Base-by-base conservation (phyloP, 495 filamentous ascomycete species). In the Clohesyomyces aquaticus region DNA sequence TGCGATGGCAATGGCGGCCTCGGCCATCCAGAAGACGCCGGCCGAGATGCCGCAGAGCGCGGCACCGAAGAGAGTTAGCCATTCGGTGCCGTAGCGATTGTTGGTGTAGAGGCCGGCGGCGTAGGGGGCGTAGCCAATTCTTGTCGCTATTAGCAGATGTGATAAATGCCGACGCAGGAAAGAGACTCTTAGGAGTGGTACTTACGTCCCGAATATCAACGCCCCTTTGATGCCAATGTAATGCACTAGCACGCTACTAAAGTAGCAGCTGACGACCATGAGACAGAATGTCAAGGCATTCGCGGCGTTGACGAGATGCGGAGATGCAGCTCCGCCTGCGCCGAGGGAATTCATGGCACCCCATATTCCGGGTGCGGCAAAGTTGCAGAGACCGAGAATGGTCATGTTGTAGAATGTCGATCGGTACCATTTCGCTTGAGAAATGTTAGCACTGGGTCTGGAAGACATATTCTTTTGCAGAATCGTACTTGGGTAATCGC, bases 281-380 rank as follows among this genome's bases (percentile, higher is more conserved):
- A 88, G 78, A n/a, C 81, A 80, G 68, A 88, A 88, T 0, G 83
- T 87, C 3, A 88, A 71, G 0, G 85, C 82, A 70, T 88, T 88
- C n/a, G 84, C 86, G n/a, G 80, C 79, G 67, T 88, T 88, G 57
- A 89, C 82, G 12, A 89, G 79, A 57, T 85, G 81, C 6, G 87
- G 87, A n/a, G 73, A 77, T 57, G 83, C 78, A 28, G 80, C 77
- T 4, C 86, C 86, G 41, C 87, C 87, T 18, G 85, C 87, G 32
- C 87, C 86, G 16, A 88, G 79, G 0, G 81, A 83, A 73, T 88
- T 88, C 83, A 88, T 88, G 12, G 86, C 87, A 25, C 79, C 80
- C 86, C 86, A 88, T 64, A 88, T 82, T 0, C 87, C 87, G 0
- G 87, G 87, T 0, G 84, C 85, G 0, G 82, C 75, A 63, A 89